Evolutionary conservation across 345 rosid species (phyloP), one percentile per base, ranked within the genome.

Genomic region (Ceriops tagal): DNA sequence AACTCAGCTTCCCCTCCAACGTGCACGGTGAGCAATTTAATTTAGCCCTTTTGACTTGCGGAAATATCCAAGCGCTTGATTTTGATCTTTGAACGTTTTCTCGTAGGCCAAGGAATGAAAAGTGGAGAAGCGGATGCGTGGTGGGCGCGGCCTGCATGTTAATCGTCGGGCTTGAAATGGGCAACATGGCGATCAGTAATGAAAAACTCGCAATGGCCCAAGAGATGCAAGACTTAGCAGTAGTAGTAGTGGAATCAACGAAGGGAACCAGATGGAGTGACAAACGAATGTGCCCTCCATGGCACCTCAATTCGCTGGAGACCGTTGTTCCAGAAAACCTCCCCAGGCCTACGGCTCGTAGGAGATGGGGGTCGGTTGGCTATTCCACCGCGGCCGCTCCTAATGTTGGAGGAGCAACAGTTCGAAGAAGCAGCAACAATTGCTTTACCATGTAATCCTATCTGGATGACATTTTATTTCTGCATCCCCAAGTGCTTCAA

Each of bases 241-340:
- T 15, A 1, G n/a, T 47, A 4, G 51, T 15, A 1, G 26, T 18
- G n/a, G 72, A 56, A 30, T 16, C 28, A 3, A 37, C 37, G 15
- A 57, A 46, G 27, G 68, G 32, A 21, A 27, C 43, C 21, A 71
- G 72, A 64, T 81, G 84, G 84, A 81, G 79, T 28, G 82, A 78
- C 64, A 75, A 59, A 35, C 72, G 84, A 72, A 68, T 19, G 15
- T 81, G 82, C 57, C 82, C 79, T 16, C 64, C 82, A 5, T 81
- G 84, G 84, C 63, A 43, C n/a, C 53, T 64, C 6, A 81, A 81
- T 37, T 68, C 82, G 27, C 47, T 81, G 15, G 82, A 81, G 77
- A 73, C 79, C 9, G 69, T 78, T 13, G 77, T 81, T 24, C 84
- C 84, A 0, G 84, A 81, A 75, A 75, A 78, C 31, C 84, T 81